Percentiles rank a stretch among this genome's conserved stretches.
These are phyloP conservation scores for Rhytidiadelphus loreus DNA, from an alignment of 225 moss, liverwort and hornwort species.

Conservation along the genomic window DNA sequence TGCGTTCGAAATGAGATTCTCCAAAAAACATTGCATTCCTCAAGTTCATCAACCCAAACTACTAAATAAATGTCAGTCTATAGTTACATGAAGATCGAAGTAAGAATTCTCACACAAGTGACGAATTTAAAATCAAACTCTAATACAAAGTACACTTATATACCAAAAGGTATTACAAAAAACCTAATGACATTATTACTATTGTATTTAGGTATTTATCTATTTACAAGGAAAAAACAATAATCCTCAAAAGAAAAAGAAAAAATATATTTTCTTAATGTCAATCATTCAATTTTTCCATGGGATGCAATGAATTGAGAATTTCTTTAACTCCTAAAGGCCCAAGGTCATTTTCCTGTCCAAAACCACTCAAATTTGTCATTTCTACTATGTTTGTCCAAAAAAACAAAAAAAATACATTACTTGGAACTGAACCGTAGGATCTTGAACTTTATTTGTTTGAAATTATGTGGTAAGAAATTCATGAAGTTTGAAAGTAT, in stretches of 20 bases:
- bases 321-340: too few species aligned
- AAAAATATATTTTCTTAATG: rapidly evolving
- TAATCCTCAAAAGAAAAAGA: not conserved
- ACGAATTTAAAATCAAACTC: rapidly evolving
- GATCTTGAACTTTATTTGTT: too few species aligned
- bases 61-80: not conserved
- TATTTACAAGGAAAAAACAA: not conserved
- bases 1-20: not conserved
- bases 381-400: too few species aligned
- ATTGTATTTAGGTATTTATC: not conserved
- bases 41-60: not conserved
- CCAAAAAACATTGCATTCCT: not conserved
- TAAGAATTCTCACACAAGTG: rapidly evolving
- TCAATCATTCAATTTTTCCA: too few species aligned
- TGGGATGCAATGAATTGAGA: not conserved
- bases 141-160: not conserved
- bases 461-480: too few species aligned
- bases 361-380: too few species aligned
- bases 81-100: not conserved
- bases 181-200: not conserved
- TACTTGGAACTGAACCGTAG: too few species aligned
- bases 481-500: too few species aligned
- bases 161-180: not conserved
- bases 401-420: too few species aligned
- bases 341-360: too few species aligned